These are phyloP conservation scores for Irpex sp. DNA, from an alignment of 1,284 basidiomycete genomes.

Conservation along the genomic window DNA sequence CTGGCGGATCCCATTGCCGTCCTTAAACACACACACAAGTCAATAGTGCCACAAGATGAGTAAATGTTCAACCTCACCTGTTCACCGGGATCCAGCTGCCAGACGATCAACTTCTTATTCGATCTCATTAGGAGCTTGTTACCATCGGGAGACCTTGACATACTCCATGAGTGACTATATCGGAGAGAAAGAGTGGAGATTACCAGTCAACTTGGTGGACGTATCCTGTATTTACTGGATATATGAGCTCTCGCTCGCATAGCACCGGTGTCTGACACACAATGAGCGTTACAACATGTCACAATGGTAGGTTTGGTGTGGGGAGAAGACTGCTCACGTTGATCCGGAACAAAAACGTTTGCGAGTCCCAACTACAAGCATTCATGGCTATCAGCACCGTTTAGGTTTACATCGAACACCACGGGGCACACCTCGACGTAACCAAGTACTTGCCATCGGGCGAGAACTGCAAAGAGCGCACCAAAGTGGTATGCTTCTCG, in stretches of 20 bases:
- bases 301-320: background rate
- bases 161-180: background rate
- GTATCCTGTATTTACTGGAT: background rate
- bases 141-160: constrained; percentile 1
- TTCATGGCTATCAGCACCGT: background rate
- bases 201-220: constrained; percentile 6
- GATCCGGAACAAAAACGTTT: background rate
- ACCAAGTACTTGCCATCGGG: constrained; percentile 5
- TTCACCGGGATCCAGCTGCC: background rate
- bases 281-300: too few relatives aligned
- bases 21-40: background rate
- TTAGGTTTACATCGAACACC: background rate
- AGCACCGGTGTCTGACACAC: background rate
- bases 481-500: constrained; percentile 1
- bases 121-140: background rate
- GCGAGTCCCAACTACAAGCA: background rate
- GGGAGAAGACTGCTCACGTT: background rate
- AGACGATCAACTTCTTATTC: background rate
- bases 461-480: constrained; percentile 3
- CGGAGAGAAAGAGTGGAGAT: background rate
- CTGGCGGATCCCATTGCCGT: background rate
- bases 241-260: background rate
- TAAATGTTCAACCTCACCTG: background rate
- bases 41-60: too few relatives aligned
- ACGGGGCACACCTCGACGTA: constrained; percentile 5